Evolutionary conservation across 345 rosid species (phyloP), one percentile per base, ranked within the genome.

Genomic region (Turnera subulata): DNA sequence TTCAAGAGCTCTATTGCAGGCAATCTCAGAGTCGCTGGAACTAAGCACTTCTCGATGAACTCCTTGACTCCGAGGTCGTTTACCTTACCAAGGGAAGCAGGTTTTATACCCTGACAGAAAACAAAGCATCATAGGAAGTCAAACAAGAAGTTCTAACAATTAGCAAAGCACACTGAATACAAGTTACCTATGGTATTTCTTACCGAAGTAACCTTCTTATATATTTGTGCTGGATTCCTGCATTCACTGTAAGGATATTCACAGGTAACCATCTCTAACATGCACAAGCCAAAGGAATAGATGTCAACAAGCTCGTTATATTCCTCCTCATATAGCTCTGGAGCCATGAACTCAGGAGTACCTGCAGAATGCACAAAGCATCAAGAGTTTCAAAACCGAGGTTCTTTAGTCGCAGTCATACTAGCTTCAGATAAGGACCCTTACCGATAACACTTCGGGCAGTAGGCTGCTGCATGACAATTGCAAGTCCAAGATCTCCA

Each of bases 281-380:
- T 72, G 55, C 99, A 89, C 99, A 93, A 85, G 58, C 99, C 99
- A 39, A 93, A 93, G 7, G 99, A 82, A 56, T 93, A 93, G 43
- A 93, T 69, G 60, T 89, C 99, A 0, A 89, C 96, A 11, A 93
- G 94, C 74, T 93, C 87, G 52, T 85, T 79, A 73, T 93, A 93
- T n/a, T 87, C 84, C 77, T 93, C 99, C 53, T 89, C 97, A 45
- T 93, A 93, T 20, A 93, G 72, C 66, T 93, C 99, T 1, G 97
- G 99, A 16, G 99, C 93, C 97, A 90, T 90, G 83, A 84, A 90
- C 55, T 84, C 97, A 24, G 97, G 95, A 59, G 95, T 90, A 23
- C 98, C 98, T 58, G 60, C 26, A 55, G n/a, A n/a, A 64, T 17
- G 23, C n/a, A 61, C 1, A 59, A 40, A 35, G 56, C 20, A 19